phyloP scores from a whole-genome alignment of 1,284 basidiomycete species.

The Hemileia vastatrix region DNA sequence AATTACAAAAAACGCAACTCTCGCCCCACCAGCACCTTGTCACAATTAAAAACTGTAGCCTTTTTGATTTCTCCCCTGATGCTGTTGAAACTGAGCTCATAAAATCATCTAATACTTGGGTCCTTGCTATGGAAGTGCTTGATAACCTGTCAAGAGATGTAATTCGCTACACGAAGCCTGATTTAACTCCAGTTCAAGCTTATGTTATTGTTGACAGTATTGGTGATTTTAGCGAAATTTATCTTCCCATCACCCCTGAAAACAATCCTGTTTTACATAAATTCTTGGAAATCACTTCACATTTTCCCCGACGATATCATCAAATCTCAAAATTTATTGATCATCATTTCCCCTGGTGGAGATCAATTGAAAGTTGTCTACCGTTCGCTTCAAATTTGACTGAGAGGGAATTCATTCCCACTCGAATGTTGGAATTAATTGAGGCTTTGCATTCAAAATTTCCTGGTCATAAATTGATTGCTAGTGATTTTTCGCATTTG shows the following conservation, averaged over 20 bases:
- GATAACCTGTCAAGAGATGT: slow-evolving; percentile 98
- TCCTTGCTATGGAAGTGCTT: slow-evolving; percentile 46
- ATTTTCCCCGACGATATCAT: slow-evolving; percentile 52
- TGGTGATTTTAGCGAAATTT: slow-evolving; percentile 78
- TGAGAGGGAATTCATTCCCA: slow-evolving; percentile 81
- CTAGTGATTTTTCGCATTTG: slow-evolving; percentile 82
- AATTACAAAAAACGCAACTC: too few relatives aligned
- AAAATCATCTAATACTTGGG: too few relatives aligned
- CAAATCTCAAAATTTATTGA: too few relatives aligned
- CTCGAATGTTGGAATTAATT: slow-evolving; percentile 75
- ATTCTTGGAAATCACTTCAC: slow-evolving; percentile 55
- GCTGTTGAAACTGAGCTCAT: too few relatives aligned
- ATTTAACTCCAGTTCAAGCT: slow-evolving; percentile 71
- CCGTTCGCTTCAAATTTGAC: slow-evolving; percentile 90
- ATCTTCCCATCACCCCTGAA: slow-evolving; percentile 58
- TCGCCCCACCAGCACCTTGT: too few relatives aligned
- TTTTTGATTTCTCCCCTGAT: neutral
- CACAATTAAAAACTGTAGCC: too few relatives aligned
- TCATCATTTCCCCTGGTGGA: too few relatives aligned
- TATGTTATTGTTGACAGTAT: slow-evolving; percentile 67
- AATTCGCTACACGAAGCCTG: slow-evolving; percentile 68
- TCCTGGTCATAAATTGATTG: slow-evolving; percentile 78
- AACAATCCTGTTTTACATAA: slow-evolving; percentile 67
- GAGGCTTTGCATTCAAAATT: slow-evolving; percentile 73
- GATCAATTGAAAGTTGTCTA: slow-evolving; percentile 57